Base-by-base conservation (phyloP, 208 protist genomes). In the Trypanosoma caninum region DNA sequence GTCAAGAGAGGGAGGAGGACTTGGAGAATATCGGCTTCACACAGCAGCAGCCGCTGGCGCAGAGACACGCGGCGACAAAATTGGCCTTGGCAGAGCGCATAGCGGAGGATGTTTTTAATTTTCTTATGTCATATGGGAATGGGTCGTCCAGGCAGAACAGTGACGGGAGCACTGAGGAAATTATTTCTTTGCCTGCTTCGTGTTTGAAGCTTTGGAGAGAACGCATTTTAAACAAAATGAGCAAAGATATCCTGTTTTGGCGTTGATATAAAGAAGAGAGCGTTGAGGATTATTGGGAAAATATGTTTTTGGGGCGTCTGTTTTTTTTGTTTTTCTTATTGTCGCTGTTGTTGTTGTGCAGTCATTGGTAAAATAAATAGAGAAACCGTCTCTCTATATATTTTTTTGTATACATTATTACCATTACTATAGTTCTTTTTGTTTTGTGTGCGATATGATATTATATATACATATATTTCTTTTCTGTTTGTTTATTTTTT, bases 121-220 rank as follows among this genome's bases (percentile, higher is more conserved):
- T 91, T 67, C 65, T 89, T 0, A 27, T 55, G 9, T 89, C 80
- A 50, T 89, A 94, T 64, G 84, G 74, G 0, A 73, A 59, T 7
- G 18, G 42, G 27, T 20, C 50, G 27, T 40, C 57, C 4, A 44
- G 22, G 45, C 37, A 64, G 20, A 18, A 48, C 10, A 58, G 28
- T 18, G 56, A 61, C 25, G n/a, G 33, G 38, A 18, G 42, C 42
- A 52, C 40, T 1, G 82, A 84, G 28, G 87, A 94, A 31, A 83
- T 80, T 30, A 59, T 91, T 9, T 62, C 84, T 20, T 64, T 94
- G 56, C 87, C 87, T 1, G 57, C 67, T 0, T 79, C 65, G 7
- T 94, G 88, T 63, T 77, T 91, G n/a, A 68, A 89, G 25, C 79
- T 67, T 48, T 94, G 87, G 84, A 62, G 61, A 16, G 41, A 59